Conservation (phyloP, 192 early-diverging fungal species). For the Linnemannia schmuckeri region DNA sequence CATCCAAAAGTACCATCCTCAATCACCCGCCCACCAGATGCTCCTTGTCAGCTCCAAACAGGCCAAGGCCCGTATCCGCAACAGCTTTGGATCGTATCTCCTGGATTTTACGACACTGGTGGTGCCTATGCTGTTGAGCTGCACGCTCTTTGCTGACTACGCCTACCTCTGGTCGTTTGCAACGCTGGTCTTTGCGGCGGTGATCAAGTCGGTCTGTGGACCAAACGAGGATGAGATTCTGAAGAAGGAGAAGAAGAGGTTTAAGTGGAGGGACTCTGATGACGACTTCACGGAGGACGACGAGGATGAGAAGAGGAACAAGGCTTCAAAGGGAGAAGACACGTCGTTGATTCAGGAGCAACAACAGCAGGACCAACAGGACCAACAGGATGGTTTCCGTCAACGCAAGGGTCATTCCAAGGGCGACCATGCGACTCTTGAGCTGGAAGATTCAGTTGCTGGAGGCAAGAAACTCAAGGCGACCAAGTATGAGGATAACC, state of each 20-base stretch:
- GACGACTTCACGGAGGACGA: slow-evolving; percentile 25
- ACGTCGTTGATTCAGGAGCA: slow-evolving; percentile 7
- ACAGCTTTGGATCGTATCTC: slow-evolving; percentile 23
- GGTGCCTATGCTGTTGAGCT: slow-evolving; percentile 43
- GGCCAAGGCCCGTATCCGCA: slow-evolving; percentile 25
- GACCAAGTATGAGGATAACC: slow-evolving; percentile 9
- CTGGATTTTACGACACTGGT: slow-evolving; percentile 34
- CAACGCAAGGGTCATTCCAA: slow-evolving; percentile 31
- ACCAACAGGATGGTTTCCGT: slow-evolving; percentile 31
- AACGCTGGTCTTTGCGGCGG: slow-evolving; percentile 20
- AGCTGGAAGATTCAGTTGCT: slow-evolving; percentile 18
- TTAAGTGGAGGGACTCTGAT: slow-evolving; percentile 55
- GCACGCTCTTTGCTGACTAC: slow-evolving; percentile 44
- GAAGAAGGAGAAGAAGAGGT: slow-evolving; percentile 46
- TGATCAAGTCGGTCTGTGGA: slow-evolving; percentile 31
- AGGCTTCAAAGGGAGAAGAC: background rate
- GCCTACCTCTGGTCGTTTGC: slow-evolving; percentile 50
- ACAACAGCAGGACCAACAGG: slow-evolving; percentile 1
- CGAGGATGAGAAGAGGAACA: background rate
- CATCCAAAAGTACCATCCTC: slow-evolving; percentile 55
- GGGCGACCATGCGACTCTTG: slow-evolving; percentile 21
- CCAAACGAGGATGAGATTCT: slow-evolving; percentile 29
- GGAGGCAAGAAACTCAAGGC: background rate
- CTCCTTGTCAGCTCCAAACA: slow-evolving; percentile 20
- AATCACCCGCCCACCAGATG: slow-evolving; percentile 30